These are phyloP conservation scores for Venturia oleaginea DNA, from an alignment of 2,329 filamentous ascomycete genomes.

Conservation along the genomic window DNA sequence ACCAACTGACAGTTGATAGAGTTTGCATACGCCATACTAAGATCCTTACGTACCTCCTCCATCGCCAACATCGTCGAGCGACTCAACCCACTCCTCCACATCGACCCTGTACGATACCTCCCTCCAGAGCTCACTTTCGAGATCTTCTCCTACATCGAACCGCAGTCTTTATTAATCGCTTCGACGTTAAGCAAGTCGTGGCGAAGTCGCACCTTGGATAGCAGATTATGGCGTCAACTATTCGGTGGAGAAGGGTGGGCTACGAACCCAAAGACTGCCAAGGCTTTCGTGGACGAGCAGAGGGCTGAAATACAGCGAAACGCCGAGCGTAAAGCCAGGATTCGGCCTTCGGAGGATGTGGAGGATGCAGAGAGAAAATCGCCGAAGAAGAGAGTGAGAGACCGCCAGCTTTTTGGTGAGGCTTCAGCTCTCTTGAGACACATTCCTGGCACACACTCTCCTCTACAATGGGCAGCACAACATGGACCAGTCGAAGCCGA, in stretches of 20 bases:
- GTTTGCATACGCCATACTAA: constrained; percentile 68
- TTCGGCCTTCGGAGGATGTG: constrained; percentile 32
- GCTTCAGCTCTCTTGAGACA: constrained; percentile 11
- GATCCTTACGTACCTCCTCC: constrained; percentile 68
- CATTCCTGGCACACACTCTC: constrained; percentile 18
- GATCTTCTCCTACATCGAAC: constrained; percentile 78
- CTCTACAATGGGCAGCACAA: constrained; percentile 35
- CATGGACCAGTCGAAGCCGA: constrained; percentile 41
- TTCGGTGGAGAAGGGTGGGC: constrained; percentile 85
- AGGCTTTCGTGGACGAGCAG: constrained; percentile 51
- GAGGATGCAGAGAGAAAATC: constrained; percentile 14
- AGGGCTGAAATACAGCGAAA: constrained; percentile 20
- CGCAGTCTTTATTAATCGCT: constrained; percentile 68
- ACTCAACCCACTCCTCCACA: constrained; percentile 75
- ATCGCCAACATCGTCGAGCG: constrained; percentile 73
- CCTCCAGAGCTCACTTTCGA: constrained; percentile 87
- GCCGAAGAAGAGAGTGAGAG: constrained; percentile 12
- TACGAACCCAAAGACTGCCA: constrained; percentile 55
- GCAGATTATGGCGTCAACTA: constrained; percentile 74
- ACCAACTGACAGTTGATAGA: constrained; percentile 42
- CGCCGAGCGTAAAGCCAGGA: constrained; percentile 41
- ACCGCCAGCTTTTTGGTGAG: constrained; percentile 8
- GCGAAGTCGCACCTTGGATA: constrained; percentile 72
- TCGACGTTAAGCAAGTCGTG: constrained; percentile 73
- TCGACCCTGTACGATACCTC: constrained; percentile 79